Percentiles rank a stretch among this genome's conserved stretches.
Evolutionary conservation across 1,284 basidiomycete species (phyloP).

Genomic region (Cryptococcus maquisensis): DNA sequence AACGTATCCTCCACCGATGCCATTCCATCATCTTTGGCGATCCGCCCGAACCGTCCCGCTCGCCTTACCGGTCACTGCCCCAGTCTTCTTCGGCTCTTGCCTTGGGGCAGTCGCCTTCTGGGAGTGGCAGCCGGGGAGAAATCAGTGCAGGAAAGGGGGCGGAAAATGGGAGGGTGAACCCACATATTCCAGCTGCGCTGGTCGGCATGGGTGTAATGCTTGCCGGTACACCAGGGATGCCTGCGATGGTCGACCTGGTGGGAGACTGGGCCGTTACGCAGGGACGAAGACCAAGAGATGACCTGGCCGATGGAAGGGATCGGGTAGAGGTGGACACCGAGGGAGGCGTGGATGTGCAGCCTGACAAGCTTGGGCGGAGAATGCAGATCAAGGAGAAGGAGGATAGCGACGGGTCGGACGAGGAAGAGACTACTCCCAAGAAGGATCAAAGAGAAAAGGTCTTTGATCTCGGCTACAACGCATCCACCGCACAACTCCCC

Average conservation of each 20-base stretch:
- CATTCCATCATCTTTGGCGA: constrained; percentile 97
- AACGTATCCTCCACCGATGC: constrained; percentile 84
- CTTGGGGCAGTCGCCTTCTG: neutral
- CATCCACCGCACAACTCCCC: constrained; percentile 2
- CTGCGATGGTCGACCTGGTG: constrained; percentile 63
- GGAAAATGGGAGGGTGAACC: constrained; percentile 68
- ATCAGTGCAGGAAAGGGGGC: neutral
- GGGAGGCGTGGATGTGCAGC: constrained; percentile 43
- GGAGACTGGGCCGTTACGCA: constrained; percentile 87
- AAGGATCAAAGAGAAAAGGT: constrained; percentile 3
- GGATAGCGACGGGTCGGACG: constrained; percentile 46
- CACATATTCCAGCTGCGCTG: constrained; percentile 66
- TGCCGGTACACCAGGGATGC: constrained; percentile 74
- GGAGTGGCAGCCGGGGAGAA: neutral
- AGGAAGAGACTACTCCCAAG: constrained; percentile 39
- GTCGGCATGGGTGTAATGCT: constrained; percentile 82
- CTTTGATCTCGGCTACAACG: constrained; percentile 1
- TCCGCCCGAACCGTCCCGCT: constrained; percentile 60
- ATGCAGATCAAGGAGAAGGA: constrained; percentile 50
- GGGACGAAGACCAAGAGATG: constrained; percentile 55
- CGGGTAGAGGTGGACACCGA: constrained; percentile 41
- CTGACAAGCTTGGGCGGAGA: constrained; percentile 6
- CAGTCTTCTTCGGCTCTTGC: constrained; percentile 33
- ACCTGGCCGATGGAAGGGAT: constrained; percentile 30
- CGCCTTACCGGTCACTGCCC: constrained; percentile 60